phyloP scores from a whole-genome alignment of 345 rosid genomes.

The Citrus inodora region DNA sequence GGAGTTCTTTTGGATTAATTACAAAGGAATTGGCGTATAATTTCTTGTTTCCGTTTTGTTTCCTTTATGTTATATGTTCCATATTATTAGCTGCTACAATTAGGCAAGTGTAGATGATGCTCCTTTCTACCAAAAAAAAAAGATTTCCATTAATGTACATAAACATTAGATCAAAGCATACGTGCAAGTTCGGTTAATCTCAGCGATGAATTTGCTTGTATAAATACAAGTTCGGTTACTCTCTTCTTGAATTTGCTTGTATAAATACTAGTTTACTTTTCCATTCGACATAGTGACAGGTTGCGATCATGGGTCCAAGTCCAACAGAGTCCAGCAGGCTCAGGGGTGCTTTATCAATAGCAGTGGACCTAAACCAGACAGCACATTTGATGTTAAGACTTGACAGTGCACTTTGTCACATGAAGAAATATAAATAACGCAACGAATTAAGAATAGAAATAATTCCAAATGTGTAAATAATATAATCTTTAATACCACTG shows the following conservation, averaged over 20 bases:
- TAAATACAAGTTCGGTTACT: not conserved
- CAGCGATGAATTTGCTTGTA: not conserved
- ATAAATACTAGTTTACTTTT: not conserved
- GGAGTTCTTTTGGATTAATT: not conserved
- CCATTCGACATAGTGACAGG: no score
- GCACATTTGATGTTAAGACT: not conserved
- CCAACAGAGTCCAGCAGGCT: no score
- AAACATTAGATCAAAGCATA: not conserved
- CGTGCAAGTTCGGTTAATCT: not conserved
- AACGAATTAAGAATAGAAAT: not conserved
- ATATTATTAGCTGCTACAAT: not conserved
- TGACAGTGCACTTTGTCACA: no score
- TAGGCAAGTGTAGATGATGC: not conserved
- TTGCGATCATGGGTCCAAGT: no score
- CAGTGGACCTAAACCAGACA: constrained; percentile 2
- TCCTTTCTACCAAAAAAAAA: not conserved
- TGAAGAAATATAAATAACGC: no score
- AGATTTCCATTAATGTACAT: not conserved
- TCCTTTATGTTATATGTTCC: not conserved
- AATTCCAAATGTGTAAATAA: not conserved
- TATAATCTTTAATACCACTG: not conserved
- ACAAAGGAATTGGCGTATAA: not conserved
- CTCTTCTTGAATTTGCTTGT: not conserved
- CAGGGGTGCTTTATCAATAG: no score
- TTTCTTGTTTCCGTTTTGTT: not conserved